Conservation (phyloP, 305 asterid genomes). For the Fraxinus angustifolia region DNA sequence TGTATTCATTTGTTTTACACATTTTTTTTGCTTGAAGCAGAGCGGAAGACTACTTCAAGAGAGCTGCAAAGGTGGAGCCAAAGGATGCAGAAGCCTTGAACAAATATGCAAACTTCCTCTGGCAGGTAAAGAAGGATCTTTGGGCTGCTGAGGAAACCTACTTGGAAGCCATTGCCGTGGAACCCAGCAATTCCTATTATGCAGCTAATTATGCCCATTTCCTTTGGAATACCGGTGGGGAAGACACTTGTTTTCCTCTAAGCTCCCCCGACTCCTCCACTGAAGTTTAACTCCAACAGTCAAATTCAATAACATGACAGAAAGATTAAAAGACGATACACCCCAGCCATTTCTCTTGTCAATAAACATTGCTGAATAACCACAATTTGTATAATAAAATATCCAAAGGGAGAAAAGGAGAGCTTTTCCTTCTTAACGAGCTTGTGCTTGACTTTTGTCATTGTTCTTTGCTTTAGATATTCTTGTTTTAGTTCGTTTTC, state of each 20-base stretch:
- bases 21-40: constrained; percentile 35
- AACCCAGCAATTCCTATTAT: constrained; percentile 67
- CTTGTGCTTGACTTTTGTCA: neutral
- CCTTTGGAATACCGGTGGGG: constrained; percentile 90
- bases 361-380: neutral
- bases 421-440: neutral
- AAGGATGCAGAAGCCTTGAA: constrained; percentile 84
- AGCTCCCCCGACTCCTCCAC: constrained; percentile 31
- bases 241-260: constrained; percentile 85
- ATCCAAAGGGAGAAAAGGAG: neutral
- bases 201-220: constrained; percentile 86
- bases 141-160: constrained; percentile 87
- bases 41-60: constrained; percentile 87
- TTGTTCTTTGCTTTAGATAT: neutral
- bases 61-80: constrained; percentile 67
- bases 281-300: constrained; percentile 15
- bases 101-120: constrained; percentile 80
- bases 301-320: neutral
- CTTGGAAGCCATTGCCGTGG: constrained; percentile 71
- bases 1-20: neutral
- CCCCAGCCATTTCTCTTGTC: neutral
- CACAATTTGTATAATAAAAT: neutral
- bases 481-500: neutral
- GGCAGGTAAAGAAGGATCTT: constrained; percentile 68
- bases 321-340: neutral